Evolutionary conservation across 1,139 yeast species (phyloP), one percentile per base, ranked within the genome.

Genomic region (Keqinozyma sinolaborantium): DNA sequence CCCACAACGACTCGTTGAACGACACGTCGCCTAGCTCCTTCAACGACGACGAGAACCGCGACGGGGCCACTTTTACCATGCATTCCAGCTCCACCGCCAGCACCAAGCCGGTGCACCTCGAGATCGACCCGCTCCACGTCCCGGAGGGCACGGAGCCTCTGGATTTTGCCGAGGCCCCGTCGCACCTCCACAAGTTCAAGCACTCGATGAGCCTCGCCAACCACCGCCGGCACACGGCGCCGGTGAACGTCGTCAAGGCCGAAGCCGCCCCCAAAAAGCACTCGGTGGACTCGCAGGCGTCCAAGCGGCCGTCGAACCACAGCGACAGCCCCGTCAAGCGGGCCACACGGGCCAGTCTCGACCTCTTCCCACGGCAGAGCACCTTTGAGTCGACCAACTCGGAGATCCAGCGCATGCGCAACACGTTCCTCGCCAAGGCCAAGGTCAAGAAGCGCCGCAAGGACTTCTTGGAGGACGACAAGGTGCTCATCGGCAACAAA

Each of bases 401-500:
- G 13, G 79, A 73, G 39, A 57, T 70, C 26, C 53, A 58, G 32
- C 56, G 70, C 34, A 63, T 72, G 69, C 53, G 74, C 36, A 59
- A 60, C 36, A 57, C 73, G 1, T 51, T 69, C 11, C 35, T 65
- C 9, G 57, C 60, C n/a, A 70, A 65, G 44, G 53, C 79, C 77
- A 43, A 85, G 83, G 30, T 30, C 18, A 25, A 41, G 26, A 42
- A 38, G 23, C 59, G 58, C 38, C 53, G 70, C 28, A 53, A 56
- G 24, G 75, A 70, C 34, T 54, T 57, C 32, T 48, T 69, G 31
- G 80, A 77, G 31, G 86, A 79, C 42, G 86, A 78, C 45, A 67
- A 70, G 30, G 88, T 82, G 3, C 55, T 82, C 25, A 82, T 84
- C 7, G 95, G 95, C 1, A 83, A 85, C 41, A 81, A 83, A 44